phyloP scores from a whole-genome alignment of 1,284 basidiomycete species.

The Thelephora terrestris region DNA sequence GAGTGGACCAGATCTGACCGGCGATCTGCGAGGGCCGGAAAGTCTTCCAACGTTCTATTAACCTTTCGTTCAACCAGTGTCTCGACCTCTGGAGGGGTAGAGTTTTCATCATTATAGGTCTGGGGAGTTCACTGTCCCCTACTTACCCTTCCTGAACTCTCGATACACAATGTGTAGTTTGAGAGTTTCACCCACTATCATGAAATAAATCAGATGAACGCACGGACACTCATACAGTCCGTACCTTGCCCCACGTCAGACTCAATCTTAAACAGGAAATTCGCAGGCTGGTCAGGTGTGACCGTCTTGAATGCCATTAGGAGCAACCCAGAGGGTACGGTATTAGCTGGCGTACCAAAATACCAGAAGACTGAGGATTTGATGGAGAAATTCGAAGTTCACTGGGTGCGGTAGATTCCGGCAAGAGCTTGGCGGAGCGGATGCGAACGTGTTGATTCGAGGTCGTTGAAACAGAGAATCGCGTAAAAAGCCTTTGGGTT shows the following conservation, averaged over 20 bases:
- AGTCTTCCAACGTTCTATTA: slow-evolving; percentile 28
- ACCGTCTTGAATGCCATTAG: slow-evolving; percentile 41
- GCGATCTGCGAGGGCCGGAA: slow-evolving; percentile 16
- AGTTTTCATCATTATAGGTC: slow-evolving; percentile 4
- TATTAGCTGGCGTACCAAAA: slow-evolving; percentile 15
- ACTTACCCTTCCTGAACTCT: slow-evolving; percentile 61
- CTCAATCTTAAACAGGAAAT: slow-evolving; percentile 64
- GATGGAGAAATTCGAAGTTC: slow-evolving; percentile 43
- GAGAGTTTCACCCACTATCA: slow-evolving; percentile 50
- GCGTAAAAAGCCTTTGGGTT: slow-evolving; percentile 55
- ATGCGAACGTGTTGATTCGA: slow-evolving; percentile 65
- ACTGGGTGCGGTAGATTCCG: slow-evolving; percentile 30
- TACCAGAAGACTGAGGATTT: slow-evolving; percentile 25
- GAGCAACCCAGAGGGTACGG: not conserved
- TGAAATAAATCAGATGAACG: not conserved
- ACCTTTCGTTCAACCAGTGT: slow-evolving; percentile 44
- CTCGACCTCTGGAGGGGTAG: slow-evolving; percentile 42
- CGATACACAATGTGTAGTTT: slow-evolving; percentile 58
- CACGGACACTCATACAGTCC: slow-evolving; percentile 4
- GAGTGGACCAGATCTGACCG: slow-evolving; percentile 34
- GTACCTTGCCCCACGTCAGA: slow-evolving; percentile 49
- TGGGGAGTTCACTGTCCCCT: not conserved
- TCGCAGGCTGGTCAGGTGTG: slow-evolving; percentile 56
- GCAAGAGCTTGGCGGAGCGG: slow-evolving; percentile 41
- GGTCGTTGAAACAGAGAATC: slow-evolving; percentile 69